Evolutionary conservation across 257 asterid species (phyloP), one percentile per base, ranked within the genome.

Genomic region (Striga asiatica): DNA sequence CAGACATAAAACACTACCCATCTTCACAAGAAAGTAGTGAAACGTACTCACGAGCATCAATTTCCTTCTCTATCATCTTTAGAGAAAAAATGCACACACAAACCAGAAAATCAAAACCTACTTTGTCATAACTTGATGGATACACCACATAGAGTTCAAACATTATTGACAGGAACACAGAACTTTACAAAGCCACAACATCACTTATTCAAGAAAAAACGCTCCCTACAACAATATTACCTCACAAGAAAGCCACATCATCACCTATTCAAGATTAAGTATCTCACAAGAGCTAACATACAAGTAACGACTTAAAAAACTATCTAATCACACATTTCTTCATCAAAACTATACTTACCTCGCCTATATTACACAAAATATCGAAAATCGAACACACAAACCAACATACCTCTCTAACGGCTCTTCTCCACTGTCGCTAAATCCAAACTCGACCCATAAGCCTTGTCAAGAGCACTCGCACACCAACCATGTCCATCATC

Each of bases 401-500:
- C n/a, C n/a, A 2, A 18, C 13, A 41, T 17, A 24, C 9, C 6
- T 53, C 73, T 79, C 76, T 74, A 42, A 58, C 74, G 25, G 39
- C 75, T 84, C 75, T 61, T 81, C 56, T 72, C 76, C 56, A 81
- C 74, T 0, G 84, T 77, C 45, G 77, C 76, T 69, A 88, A 67
- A 66, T 81, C 97, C 24, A 83, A 14, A 23, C 65, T 68, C 6
- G 88, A 78, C 12, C 97, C 96, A 21, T 72, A 74, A 19, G 81
- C 60, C 14, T 58, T 64, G 27, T 72, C 65, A 49, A 89, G 78
- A 60, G 86, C 93, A 66, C 86, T 91, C 2, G 83, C 88, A 24
- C 93, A 83, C 96, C 94, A 83, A 31, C 85, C 97, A 37, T 89
- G 96, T 14, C 93, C 93, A 23, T 84, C 94, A 32, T 84, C 96